Percentiles rank a stretch among this genome's conserved stretches.
These are phyloP conservation scores for Macrocybe gigantea DNA, from an alignment of 768 basidiomycete species.

Conservation along the genomic window DNA sequence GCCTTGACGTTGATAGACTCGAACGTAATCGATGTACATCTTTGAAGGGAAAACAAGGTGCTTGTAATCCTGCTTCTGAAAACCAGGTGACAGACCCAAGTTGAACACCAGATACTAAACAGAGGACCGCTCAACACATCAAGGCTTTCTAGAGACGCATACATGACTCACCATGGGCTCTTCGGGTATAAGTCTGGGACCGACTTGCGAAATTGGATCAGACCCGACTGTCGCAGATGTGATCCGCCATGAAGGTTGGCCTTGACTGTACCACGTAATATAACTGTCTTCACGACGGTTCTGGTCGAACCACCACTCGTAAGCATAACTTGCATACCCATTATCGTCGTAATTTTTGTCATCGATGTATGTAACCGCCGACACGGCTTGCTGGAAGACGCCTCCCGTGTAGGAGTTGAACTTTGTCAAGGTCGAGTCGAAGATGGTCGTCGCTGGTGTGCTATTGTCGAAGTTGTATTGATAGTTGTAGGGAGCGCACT, in stretches of 20 bases:
- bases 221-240: conserved; percentile 63
- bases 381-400: conserved; percentile 68
- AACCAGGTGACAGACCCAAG: conserved; percentile 71
- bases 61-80: conserved; percentile 68
- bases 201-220: conserved; percentile 51
- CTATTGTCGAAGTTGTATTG: conserved; percentile 56
- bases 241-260: conserved; percentile 65
- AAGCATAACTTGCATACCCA: conserved; percentile 59
- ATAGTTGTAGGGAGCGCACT: conserved; percentile 75
- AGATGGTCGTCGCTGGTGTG: conserved; percentile 46
- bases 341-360: conserved; percentile 49
- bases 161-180: conserved; percentile 80
- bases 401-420: conserved; percentile 71
- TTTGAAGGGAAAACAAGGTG: conserved; percentile 71
- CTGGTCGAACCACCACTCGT: conserved; percentile 80
- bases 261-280: conserved; percentile 78
- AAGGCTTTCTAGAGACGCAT: background rate
- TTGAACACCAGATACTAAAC: conserved; percentile 78
- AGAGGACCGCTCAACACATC: conserved; percentile 6
- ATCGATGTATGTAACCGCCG: conserved; percentile 54
- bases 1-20: conserved; percentile 78
- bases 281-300: conserved; percentile 61
- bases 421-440: conserved; percentile 40
- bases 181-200: conserved; percentile 71
- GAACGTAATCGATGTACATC: conserved; percentile 88